Evolutionary conservation across 257 asterid genomes (phyloP), one percentile per base, ranked within the genome.

Genomic region (Galeopsis tetrahit): DNA sequence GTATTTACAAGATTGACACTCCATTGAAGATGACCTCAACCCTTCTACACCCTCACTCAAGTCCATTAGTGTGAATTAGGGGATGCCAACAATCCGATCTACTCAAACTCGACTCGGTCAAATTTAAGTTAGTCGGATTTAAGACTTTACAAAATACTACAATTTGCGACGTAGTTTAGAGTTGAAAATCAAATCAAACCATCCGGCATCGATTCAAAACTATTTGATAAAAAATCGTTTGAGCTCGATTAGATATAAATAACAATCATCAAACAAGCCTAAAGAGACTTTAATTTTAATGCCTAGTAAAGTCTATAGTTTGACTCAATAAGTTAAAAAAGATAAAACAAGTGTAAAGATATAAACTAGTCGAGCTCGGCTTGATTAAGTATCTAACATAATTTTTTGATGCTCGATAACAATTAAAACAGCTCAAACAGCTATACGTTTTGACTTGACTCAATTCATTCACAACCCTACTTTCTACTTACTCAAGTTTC

Each of bases 401-500:
- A n/a, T 8, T 49, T 0, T 48, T 14, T 14, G 56, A 49, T 5
- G 6, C 6, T 49, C 4, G 28, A 14, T 14, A 49, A 5, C 56
- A 49, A n/a, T 5, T 49, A 14, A 48, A 13, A 48, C 2, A 48
- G 21, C 21, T 4, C n/a, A 21, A 48, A 49, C 7, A 49, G 6
- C 9, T n/a, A n/a, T n/a, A 49, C 6, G 10, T 7, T 7, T 40
- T 40, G 11, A 40, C 46, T 10, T 46, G 52, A 46, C 52, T 2
- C 52, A 46, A 11, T 46, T 46, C 52, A 4, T 11, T 46, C 6
- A 7, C 11, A 40, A 5, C 46, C 46, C 11, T 40, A 40, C 11
- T 40, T 40, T 7, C 46, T 40, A 40, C 46, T 40, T 40, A 40
- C 46, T 40, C 10, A 40, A 40, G 46, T 76, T 68, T 67, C 80